phyloP scores from a whole-genome alignment of 257 asterid genomes.

The Anisodus tanguticus region DNA sequence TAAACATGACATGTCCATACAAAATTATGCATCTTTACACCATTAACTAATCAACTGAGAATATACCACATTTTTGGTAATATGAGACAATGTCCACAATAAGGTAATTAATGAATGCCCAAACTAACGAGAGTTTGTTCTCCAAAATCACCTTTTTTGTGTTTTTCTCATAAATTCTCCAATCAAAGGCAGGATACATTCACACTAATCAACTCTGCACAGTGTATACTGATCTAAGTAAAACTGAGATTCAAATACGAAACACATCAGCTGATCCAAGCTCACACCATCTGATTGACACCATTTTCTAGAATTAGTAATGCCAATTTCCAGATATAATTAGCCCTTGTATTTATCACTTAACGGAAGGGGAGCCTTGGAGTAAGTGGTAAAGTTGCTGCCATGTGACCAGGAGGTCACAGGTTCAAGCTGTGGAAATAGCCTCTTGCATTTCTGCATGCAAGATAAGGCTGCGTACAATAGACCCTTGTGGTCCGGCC shows the following conservation, averaged over 20 bases:
- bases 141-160: background rate
- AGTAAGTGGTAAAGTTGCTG: no score
- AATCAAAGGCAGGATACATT: background rate
- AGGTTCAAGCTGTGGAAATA: no score
- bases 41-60: background rate
- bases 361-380: no score
- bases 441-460: no score
- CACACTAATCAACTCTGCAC: background rate
- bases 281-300: background rate
- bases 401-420: no score
- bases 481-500: no score
- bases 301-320: background rate
- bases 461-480: no score
- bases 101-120: background rate
- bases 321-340: no score
- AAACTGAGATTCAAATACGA: background rate
- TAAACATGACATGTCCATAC: background rate
- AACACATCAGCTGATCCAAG: background rate
- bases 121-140: constrained; percentile 23
- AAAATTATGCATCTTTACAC: background rate
- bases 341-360: no score
- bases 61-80: background rate
- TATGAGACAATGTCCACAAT: background rate
- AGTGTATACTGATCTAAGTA: background rate
- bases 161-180: background rate